These are phyloP conservation scores for Tephrocybe sp. DNA, from an alignment of 768 basidiomycete species.

Conservation along the genomic window DNA sequence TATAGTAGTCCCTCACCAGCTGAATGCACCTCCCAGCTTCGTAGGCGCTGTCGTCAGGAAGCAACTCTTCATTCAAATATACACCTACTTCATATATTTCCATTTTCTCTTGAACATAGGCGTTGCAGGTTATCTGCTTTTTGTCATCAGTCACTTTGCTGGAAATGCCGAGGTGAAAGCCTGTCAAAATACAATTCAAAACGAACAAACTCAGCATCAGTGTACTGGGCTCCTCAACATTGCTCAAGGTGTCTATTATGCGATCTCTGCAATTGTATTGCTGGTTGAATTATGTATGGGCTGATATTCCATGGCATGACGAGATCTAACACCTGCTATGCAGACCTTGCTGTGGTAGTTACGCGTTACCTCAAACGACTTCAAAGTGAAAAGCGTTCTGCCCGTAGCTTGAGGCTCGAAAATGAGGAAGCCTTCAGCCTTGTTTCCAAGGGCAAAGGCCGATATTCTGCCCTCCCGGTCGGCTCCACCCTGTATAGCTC, in stretches of 20 bases:
- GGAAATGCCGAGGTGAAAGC: conserved; percentile 36
- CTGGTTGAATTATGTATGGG: conserved; percentile 56
- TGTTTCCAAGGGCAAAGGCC: conserved; percentile 21
- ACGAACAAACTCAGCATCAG: conserved; percentile 37
- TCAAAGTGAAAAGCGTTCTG: conserved; percentile 44
- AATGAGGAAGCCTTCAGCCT: conserved; percentile 35
- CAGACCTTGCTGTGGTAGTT: conserved; percentile 53
- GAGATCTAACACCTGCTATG: neutral
- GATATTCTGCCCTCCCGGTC: conserved; percentile 23
- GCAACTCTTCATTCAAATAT: conserved; percentile 54
- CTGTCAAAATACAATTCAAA: conserved; percentile 43
- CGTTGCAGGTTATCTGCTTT: conserved; percentile 50
- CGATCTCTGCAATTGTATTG: conserved; percentile 41
- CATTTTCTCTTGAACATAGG: conserved; percentile 56
- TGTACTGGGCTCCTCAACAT: conserved; percentile 42
- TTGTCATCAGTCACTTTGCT: conserved; percentile 43
- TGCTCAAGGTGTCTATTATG: conserved; percentile 44
- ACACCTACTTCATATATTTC: conserved; percentile 53
- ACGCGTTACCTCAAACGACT: conserved; percentile 54
- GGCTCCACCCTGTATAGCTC: conserved; percentile 7
- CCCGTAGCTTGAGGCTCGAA: conserved; percentile 32
- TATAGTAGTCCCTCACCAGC: neutral
- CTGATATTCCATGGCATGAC: neutral
- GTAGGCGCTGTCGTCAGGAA: conserved; percentile 63
- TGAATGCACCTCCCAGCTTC: conserved; percentile 36